Base-by-base conservation (phyloP, 371 early-diverging fungal species). In the Syncephalastrum contaminatum region DNA sequence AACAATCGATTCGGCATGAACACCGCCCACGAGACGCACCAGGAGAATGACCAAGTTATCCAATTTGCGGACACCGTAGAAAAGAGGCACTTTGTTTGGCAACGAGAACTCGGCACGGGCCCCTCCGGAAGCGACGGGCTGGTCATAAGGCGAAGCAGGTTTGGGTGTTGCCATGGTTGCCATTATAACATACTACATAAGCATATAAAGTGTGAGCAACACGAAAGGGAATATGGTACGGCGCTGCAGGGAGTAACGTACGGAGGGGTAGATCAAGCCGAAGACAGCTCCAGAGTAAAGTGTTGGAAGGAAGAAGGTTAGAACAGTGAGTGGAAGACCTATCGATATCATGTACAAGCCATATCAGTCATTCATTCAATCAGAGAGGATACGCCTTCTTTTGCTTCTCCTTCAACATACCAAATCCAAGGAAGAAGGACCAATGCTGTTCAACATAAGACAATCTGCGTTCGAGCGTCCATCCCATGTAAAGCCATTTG, bases 391-490 rank as follows among this genome's bases (percentile, higher is more conserved):
- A 1, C 36, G 7, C 8, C 36, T 30, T 30, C 12, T 12, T 10
- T 30, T 30, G 36, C 36, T 10, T 30, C 18, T 7, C 7, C 10
- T 3, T 25, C 5, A 22, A 40, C 50, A 62, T 73, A 73, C 80
- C 78, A 51, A 82, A 82, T 18, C 82, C 82, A 19, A 77, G 57
- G 57, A 82, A 82, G 56, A 65, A 82, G 16, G 82, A 66, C 82
- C 82, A 82, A 25, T 75, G 80, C 19, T 64, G 59, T 44, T 82
- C 82, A 55, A 79, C 69, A 55, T 66, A 82, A 3, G 76, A 55
- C 53, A 82, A 53, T 13, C 82, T 64, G n/a, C 73, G 73, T 51
- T 79, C 80, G 54, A 77, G 59, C 14, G 65, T 73, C 75, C 77
- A 77, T 8, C 73, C 72, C 51, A 72, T 53, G 54, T 77, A 73